phyloP scores from a whole-genome alignment of 805 yeast species.

The Komagataella kurtzmanii region DNA sequence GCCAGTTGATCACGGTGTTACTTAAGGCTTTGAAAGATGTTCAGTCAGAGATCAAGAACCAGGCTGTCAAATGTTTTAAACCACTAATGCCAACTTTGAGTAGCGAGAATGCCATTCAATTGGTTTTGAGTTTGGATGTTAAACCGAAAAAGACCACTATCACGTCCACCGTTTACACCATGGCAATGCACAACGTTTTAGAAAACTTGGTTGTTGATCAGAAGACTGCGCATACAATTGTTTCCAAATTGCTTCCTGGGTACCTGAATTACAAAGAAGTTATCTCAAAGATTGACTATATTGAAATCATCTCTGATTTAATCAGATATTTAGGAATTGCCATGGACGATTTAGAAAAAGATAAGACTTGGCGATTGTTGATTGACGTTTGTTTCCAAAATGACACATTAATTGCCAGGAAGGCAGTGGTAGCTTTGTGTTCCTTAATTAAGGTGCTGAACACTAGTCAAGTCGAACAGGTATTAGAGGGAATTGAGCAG shows the following conservation, averaged over 20 bases:
- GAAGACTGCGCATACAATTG: constrained; percentile 11
- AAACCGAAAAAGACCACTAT: constrained; percentile 16
- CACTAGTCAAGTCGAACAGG: constrained; percentile 9
- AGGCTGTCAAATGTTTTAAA: constrained; percentile 40
- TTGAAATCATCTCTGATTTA: constrained; percentile 49
- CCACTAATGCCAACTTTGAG: constrained; percentile 23
- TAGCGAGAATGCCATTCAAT: constrained; percentile 15
- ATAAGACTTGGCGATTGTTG: constrained; percentile 14
- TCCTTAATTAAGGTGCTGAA: constrained; percentile 15
- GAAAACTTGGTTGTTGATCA: constrained; percentile 15
- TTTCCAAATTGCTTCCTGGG: constrained; percentile 25
- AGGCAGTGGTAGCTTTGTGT: constrained; percentile 27
- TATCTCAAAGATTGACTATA: constrained; percentile 31
- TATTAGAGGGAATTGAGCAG: constrained; percentile 5
- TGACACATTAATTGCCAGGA: constrained; percentile 29
- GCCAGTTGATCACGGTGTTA: constrained; percentile 3
- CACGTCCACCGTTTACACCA: constrained; percentile 36
- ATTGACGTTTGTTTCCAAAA: constrained; percentile 23
- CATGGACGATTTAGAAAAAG: constrained; percentile 11
- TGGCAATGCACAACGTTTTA: constrained; percentile 35
- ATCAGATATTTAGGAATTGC: constrained; percentile 28
- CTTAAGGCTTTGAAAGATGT: constrained; percentile 32
- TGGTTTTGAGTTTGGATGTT: constrained; percentile 13
- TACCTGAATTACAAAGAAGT: constrained; percentile 13
- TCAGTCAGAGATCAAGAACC: constrained; percentile 62